Conservation (phyloP, 1,139 yeast genomes). For the Zygosaccharomyces sapae region DNA sequence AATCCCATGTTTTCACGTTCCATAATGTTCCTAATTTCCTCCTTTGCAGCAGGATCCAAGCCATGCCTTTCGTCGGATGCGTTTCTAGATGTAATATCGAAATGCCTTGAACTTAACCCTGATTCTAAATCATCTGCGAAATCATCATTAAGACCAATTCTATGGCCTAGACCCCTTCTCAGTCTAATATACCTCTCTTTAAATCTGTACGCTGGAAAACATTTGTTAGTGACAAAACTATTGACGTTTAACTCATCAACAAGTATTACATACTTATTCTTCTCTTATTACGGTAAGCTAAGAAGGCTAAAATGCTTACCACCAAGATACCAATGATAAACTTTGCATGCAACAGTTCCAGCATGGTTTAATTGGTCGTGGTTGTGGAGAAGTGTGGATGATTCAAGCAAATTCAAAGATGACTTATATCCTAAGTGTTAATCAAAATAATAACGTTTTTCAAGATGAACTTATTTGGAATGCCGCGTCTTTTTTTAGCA, state of each 20-base stretch:
- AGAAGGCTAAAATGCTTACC: conserved; percentile 7
- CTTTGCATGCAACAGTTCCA: conserved; percentile 7
- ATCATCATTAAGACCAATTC: conserved; percentile 32
- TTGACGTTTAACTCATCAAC: conserved; percentile 6
- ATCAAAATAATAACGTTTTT: neutral
- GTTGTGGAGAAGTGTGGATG: neutral
- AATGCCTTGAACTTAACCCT: conserved; percentile 60
- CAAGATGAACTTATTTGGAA: neutral
- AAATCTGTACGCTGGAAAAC: conserved; percentile 12
- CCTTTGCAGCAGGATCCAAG: conserved; percentile 52
- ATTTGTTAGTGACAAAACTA: neutral
- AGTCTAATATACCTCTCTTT: conserved; percentile 15
- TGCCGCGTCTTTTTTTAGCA: neutral
- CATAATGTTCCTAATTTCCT: conserved; percentile 54
- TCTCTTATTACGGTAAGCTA: conserved; percentile 11
- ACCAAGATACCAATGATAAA: conserved; percentile 11
- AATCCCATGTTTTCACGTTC: conserved; percentile 46
- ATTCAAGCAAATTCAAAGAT: neutral
- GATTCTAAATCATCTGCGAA: conserved; percentile 58
- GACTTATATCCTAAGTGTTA: neutral
- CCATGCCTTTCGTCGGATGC: conserved; percentile 57
- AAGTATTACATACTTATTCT: conserved; percentile 14
- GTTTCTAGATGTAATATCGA: conserved; percentile 51
- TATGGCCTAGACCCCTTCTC: conserved; percentile 17
- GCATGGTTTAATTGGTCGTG: neutral